Conservation (phyloP, 805 yeast species). For the Allodekkera sacchari region DNA sequence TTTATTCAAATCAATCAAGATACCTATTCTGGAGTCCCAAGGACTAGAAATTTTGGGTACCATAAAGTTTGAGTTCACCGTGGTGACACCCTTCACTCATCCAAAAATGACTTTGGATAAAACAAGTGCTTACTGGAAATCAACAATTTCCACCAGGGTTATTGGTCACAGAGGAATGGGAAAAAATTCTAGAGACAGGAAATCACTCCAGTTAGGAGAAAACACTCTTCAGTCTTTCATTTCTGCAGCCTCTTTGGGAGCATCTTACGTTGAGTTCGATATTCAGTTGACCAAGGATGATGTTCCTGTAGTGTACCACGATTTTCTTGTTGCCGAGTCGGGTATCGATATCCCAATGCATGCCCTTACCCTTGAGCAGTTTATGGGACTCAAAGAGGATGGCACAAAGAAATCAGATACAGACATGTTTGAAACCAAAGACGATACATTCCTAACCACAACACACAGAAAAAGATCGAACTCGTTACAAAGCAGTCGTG, state of each 20-base stretch:
- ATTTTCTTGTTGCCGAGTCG: slow-evolving; percentile 87
- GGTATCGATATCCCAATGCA: slow-evolving; percentile 98
- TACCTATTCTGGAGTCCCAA: slow-evolving; percentile 69
- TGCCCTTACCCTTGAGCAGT: slow-evolving; percentile 81
- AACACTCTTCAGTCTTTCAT: slow-evolving; percentile 92
- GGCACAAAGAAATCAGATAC: too few relatives aligned
- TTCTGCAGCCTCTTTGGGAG: slow-evolving; percentile 94
- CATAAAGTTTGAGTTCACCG: slow-evolving; percentile 64
- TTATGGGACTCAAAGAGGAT: slow-evolving; percentile 41
- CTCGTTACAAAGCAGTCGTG: slow-evolving; percentile 12
- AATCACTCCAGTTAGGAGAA: slow-evolving; percentile 86
- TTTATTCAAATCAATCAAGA: slow-evolving; percentile 52
- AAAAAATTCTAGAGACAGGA: slow-evolving; percentile 63
- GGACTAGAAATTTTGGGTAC: slow-evolving; percentile 72
- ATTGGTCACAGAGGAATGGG: slow-evolving; percentile 97
- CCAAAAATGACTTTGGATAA: slow-evolving; percentile 55
- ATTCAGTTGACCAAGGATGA: slow-evolving; percentile 89
- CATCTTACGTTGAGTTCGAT: slow-evolving; percentile 93
- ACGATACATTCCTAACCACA: slow-evolving; percentile 1
- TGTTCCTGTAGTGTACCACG: slow-evolving; percentile 92
- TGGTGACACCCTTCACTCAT: slow-evolving; percentile 67
- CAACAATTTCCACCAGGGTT: slow-evolving; percentile 77
- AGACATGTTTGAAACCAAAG: slow-evolving; percentile 3
- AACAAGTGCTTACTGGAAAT: slow-evolving; percentile 85
- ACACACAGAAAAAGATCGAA: slow-evolving; percentile 12